phyloP scores from a whole-genome alignment of 495 filamentous ascomycete genomes.

The Podospora anserina region DNA sequence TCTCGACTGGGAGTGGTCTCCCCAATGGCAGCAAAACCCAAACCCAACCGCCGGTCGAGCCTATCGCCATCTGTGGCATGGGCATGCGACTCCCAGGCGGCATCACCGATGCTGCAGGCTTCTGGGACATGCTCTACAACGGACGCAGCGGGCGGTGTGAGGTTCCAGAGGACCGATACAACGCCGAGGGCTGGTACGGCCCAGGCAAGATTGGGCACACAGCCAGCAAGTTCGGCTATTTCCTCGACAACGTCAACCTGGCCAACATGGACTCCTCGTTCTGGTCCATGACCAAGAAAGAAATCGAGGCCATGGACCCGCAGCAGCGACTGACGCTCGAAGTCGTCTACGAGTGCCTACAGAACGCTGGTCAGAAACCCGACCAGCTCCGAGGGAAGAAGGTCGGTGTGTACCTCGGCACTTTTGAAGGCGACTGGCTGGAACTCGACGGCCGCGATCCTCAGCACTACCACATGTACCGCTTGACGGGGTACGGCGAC shows the following conservation, averaged over 20 bases:
- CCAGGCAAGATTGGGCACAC: background rate
- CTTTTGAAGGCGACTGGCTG: background rate
- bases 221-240: background rate
- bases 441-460: background rate
- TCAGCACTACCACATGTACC: background rate
- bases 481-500: background rate
- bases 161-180: background rate
- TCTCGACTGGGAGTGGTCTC: too few relatives aligned
- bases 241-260: background rate
- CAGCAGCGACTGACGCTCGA: background rate
- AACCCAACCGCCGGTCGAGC: background rate
- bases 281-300: background rate
- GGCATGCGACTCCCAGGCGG: conserved; percentile 38
- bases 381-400: background rate
- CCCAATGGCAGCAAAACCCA: too few relatives aligned
- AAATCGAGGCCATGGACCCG: background rate
- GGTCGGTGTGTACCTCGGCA: background rate
- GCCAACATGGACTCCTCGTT: background rate
- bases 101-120: conserved; percentile 22
- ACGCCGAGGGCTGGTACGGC: background rate
- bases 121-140: conserved; percentile 39
- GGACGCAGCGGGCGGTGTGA: conserved; percentile 18
- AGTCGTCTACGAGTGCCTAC: conserved; percentile 6
- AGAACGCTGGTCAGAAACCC: background rate
- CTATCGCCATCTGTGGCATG: conserved; percentile 36